Evolutionary conservation across 345 rosid genomes (phyloP), one percentile per base, ranked within the genome.

Genomic region (Citrus cavaleriei): DNA sequence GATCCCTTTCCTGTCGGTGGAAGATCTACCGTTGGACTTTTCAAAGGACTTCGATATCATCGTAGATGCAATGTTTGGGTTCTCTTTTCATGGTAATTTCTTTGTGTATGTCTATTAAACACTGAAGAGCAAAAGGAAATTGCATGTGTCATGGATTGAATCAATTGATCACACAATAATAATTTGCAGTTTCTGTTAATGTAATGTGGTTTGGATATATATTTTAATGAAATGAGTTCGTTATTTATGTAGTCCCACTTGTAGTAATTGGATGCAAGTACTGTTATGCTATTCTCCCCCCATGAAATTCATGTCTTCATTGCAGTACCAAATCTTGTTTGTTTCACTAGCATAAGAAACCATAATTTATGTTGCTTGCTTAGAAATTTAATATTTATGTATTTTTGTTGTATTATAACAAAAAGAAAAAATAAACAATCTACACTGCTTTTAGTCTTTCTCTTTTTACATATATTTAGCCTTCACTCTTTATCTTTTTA

Each of bases 31-130:
- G 21, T 74, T 74, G 28, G 93, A 93, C 70, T 79, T 92, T 82
- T 89, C 96, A 7, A 76, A 82, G 78, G 89, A 92, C 80, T 95
- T 88, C 49, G 95, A 90, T 81, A 87, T 95, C 80, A 59, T 95
- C 63, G 28, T 93, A 25, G 98, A 95, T 87, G 98, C 97, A 58
- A 88, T 93, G 86, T 93, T 95, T 74, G 98, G 97, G 62, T 95
- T 95, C 85, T 95, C 99, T 40, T 95, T 95, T 78, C 98, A 91
- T 81, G 98, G 98, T 95, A 92, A 83, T 78, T 78, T 49, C 40
- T 70, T 28, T 51, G 7, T 70, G 40, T 25, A 32, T 46, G 14
- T 22, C 32, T 40, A 13, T 40, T 70, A 68, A 40, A n/a, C n/a
- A 4, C 30, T 51, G 37, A 66, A 68, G 73, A 60, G 27, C 73